Conservation (phyloP, 148 eudicot genomes). For the Vaccinium macrocarpon region DNA sequence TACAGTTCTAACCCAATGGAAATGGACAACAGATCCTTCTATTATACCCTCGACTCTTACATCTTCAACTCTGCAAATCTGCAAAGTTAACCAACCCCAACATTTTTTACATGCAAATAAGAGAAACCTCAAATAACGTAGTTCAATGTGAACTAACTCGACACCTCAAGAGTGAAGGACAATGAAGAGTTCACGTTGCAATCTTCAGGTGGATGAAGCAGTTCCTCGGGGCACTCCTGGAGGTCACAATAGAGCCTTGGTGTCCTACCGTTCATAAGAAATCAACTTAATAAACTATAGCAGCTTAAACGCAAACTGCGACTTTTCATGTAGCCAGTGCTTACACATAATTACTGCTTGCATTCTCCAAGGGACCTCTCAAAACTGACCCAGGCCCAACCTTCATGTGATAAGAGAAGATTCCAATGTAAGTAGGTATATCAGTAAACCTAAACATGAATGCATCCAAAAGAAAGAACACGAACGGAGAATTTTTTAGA, state of each 20-base stretch:
- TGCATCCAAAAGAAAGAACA: neutral
- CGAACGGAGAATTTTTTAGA: neutral
- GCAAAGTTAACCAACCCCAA: conserved; percentile 32
- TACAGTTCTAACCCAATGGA: conserved; percentile 82
- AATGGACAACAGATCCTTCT: conserved; percentile 90
- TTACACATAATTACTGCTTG: conserved; percentile 53
- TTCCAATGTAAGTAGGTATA: conserved; percentile 18
- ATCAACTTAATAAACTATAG: conserved; percentile 14
- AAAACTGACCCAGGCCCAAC: conserved; percentile 75
- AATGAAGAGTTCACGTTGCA: conserved; percentile 85
- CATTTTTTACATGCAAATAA: conserved; percentile 5
- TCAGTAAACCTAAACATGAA: conserved; percentile 7
- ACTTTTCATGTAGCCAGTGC: conserved; percentile 23
- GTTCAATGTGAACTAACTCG: conserved; percentile 21
- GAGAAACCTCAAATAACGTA: conserved; percentile 16
- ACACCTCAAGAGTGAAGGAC: conserved; percentile 85
- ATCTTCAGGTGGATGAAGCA: conserved; percentile 93
- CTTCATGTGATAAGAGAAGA: conserved; percentile 36
- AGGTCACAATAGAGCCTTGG: conserved; percentile 70
- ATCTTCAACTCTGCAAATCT: conserved; percentile 94
- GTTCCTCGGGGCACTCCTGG: conserved; percentile 70
- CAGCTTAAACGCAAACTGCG: conserved; percentile 12
- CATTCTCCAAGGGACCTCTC: conserved; percentile 68
- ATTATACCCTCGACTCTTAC: conserved; percentile 56
- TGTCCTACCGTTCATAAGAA: conserved; percentile 40